Base-by-base conservation (phyloP, 78 protist genomes). In the Isochrysis galbana region DNA sequence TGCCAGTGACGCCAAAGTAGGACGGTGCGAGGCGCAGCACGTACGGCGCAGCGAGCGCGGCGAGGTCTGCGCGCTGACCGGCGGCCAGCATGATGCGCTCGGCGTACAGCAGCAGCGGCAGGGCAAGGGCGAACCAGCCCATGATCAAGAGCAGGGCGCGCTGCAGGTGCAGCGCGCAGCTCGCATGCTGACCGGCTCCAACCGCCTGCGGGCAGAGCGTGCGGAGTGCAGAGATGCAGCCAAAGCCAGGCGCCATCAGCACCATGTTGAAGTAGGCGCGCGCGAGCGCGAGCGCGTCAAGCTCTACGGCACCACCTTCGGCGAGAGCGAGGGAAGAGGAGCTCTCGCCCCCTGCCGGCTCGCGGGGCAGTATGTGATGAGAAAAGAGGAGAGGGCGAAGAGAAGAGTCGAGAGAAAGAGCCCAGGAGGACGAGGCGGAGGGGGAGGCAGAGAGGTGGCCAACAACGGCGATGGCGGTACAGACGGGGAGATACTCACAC, bases 121-220 rank as follows among this genome's bases (percentile, higher is more conserved):
- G 0, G 39, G 38, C 88, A 17, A 22, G 39, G 29, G 1, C 29
- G 47, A 1, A 0, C 23, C 32, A 1, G 55, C 5, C 25, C 21
- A 7, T 0, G 39, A 42, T 2, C 41, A 44, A 4, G 25, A 80
- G 34, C 29, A 44, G 0, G 19, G 88, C 88, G 88, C 88, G 88
- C 88, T 80, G 88, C 39, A 44, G 38, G n/a, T 44, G 2, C 2
- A 39, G 74, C 23, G 74, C 4, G 26, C n/a, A 61, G 67, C 67
- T 21, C 67, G 32, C 19, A 3, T 23, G 74, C n/a, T 21, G 0
- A 38, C 88, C 55, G 7, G 88, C 54, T 46, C 88, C 88, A 0
- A 80, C 38, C 47, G 88, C 88, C 54, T 80, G 88, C 36, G 88
- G 88, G 55, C 48, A 44, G 55, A 80, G 55, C 48, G 88, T 80